Evolutionary conservation across 2,329 filamentous ascomycete species (phyloP).

Genomic region (Colletotrichum agaves): DNA sequence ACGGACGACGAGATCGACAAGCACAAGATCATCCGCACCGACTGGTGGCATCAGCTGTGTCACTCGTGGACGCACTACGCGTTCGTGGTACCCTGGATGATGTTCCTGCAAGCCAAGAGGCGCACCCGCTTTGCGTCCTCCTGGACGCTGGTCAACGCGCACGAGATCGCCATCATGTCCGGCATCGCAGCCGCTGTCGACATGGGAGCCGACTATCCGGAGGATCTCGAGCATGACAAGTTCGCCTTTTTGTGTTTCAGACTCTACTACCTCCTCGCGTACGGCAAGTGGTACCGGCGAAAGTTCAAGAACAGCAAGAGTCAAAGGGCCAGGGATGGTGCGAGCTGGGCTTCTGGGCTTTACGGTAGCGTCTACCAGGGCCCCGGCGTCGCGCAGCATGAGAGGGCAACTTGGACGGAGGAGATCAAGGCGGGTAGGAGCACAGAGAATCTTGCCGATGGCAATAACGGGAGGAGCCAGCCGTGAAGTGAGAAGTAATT

Average conservation of each 20-base stretch:
- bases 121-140: constrained; percentile 69
- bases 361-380: constrained; percentile 71
- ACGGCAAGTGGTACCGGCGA: constrained; percentile 69
- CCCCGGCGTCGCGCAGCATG: constrained; percentile 63
- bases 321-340: constrained; percentile 58
- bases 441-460: constrained; percentile 48
- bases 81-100: constrained; percentile 72
- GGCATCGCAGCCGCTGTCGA: constrained; percentile 76
- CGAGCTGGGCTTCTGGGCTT: constrained; percentile 65
- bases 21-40: constrained; percentile 64
- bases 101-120: constrained; percentile 71
- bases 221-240: constrained; percentile 69
- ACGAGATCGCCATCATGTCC: constrained; percentile 75
- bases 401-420: constrained; percentile 62
- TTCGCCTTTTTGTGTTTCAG: constrained; percentile 71
- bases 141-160: constrained; percentile 75
- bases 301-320: constrained; percentile 43
- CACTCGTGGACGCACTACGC: constrained; percentile 68
- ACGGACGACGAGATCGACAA: constrained; percentile 63
- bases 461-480: constrained; percentile 49
- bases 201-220: constrained; percentile 72
- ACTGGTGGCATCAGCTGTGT: constrained; percentile 73
- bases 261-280: constrained; percentile 69
- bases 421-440: constrained; percentile 50
- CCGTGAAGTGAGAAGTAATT: constrained; percentile 32